A percentile compares a stretch with the other conserved stretches of the same genome.
phyloP scores from a whole-genome alignment of 441 rosid genomes.

The Daphne laureola region DNA sequence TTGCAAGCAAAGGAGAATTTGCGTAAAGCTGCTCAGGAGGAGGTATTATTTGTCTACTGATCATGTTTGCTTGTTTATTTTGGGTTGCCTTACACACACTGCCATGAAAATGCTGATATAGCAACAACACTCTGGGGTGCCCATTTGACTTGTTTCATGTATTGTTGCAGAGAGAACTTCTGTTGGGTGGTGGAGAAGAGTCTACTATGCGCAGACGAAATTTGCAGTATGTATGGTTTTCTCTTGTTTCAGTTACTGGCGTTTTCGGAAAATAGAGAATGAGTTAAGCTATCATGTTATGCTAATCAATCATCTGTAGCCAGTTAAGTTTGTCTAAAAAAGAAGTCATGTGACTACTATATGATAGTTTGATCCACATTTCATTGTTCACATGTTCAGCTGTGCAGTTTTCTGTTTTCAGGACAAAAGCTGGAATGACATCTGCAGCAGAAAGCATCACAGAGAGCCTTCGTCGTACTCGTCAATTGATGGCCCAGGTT shows the following conservation, averaged over 20 bases:
- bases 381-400: too few relatives aligned
- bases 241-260: not conserved
- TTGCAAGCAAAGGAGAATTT: constrained; percentile 84
- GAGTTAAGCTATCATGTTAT: too few relatives aligned
- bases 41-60: constrained; percentile 33
- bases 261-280: too few relatives aligned
- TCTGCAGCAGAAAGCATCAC: constrained; percentile 96
- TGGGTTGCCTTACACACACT: not conserved
- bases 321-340: not conserved
- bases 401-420: constrained; percentile 14
- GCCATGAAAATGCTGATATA: not conserved
- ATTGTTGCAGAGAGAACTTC: constrained; percentile 72
- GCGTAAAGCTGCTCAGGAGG: constrained; percentile 78
- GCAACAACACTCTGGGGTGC: too few relatives aligned
- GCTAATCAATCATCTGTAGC: not conserved
- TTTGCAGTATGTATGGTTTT: constrained; percentile 58
- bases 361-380: too few relatives aligned
- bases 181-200: constrained; percentile 91
- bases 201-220: constrained; percentile 84
- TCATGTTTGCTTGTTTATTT: not conserved
- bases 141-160: not conserved
- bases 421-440: constrained; percentile 93
- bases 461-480: constrained; percentile 87
- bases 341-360: not conserved
- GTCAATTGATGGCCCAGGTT: constrained; percentile 95